A percentile compares a stretch with the other conserved stretches of the same genome.
phyloP scores from a whole-genome alignment of 305 asterid species.

The Fraxinus baroniana region DNA sequence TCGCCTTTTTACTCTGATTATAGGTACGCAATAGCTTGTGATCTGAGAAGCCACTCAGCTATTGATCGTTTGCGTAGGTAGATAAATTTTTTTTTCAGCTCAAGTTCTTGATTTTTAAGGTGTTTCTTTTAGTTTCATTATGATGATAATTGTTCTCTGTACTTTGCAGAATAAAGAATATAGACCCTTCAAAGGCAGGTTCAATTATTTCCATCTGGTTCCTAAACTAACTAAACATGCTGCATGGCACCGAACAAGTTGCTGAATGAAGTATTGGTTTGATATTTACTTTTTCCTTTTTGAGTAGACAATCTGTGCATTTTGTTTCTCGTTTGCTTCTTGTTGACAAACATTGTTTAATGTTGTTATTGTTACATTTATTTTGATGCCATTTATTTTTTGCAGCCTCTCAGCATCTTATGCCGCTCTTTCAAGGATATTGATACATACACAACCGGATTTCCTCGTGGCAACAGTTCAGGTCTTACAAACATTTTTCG shows the following conservation, averaged over 20 bases:
- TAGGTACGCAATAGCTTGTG: conserved; percentile 87
- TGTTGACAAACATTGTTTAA: neutral
- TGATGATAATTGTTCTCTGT: conserved; percentile 24
- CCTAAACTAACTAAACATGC: conserved; percentile 15
- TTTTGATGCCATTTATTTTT: conserved; percentile 19
- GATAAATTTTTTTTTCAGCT: conserved; percentile 7
- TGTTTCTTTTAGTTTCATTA: conserved; percentile 1
- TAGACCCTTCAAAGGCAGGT: conserved; percentile 83
- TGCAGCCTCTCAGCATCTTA: conserved; percentile 87
- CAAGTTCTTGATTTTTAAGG: neutral
- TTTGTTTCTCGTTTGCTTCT: conserved; percentile 6
- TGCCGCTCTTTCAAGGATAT: conserved; percentile 85
- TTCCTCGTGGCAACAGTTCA: conserved; percentile 70
- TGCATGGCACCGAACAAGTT: neutral
- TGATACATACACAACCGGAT: conserved; percentile 83
- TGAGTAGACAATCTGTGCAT: conserved; percentile 6
- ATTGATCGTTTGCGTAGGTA: conserved; percentile 83
- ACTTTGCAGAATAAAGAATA: conserved; percentile 68
- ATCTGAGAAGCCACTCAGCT: conserved; percentile 61
- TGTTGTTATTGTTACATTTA: neutral
- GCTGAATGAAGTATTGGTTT: conserved; percentile 16
- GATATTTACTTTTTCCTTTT: neutral
- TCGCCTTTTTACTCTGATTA: conserved; percentile 18
- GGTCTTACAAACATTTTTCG: conserved; percentile 70
- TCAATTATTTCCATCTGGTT: conserved; percentile 5